Evolutionary conservation across 148 eudicot genomes (phyloP).

Genomic region (Chenopodium suecicum): DNA sequence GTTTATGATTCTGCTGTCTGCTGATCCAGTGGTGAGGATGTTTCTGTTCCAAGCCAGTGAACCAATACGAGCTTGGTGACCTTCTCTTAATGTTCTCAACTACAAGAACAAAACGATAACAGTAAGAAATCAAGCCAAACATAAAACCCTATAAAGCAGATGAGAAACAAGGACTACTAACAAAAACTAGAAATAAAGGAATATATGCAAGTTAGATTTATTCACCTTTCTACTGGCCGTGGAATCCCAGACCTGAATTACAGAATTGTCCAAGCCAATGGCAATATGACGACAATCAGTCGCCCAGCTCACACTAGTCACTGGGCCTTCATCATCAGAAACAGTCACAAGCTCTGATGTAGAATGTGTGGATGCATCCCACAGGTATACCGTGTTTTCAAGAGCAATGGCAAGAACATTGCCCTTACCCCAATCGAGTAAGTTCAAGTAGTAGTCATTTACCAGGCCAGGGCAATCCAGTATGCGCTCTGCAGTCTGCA

Average conservation of each 20-base stretch:
- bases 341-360: slow-evolving; percentile 68
- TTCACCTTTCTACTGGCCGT: slow-evolving; percentile 55
- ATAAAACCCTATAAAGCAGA: neutral
- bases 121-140: neutral
- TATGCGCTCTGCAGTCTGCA: too few relatives aligned
- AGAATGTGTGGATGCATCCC: slow-evolving; percentile 62
- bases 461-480: too few relatives aligned
- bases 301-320: slow-evolving; percentile 87
- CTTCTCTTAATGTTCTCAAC: slow-evolving; percentile 71
- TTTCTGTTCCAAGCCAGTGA: slow-evolving; percentile 77
- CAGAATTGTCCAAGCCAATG: slow-evolving; percentile 68
- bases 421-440: too few relatives aligned
- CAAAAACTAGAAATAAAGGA: too few relatives aligned
- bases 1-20: slow-evolving; percentile 71
- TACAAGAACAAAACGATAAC: slow-evolving; percentile 20
- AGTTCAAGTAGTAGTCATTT: too few relatives aligned
- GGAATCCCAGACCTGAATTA: slow-evolving; percentile 85
- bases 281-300: slow-evolving; percentile 66
- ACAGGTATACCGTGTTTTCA: slow-evolving; percentile 41
- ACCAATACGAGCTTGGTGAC: slow-evolving; percentile 73
- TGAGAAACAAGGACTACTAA: too few relatives aligned
- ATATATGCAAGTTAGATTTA: neutral
- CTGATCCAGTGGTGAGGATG: slow-evolving; percentile 70
- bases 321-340: slow-evolving; percentile 71
- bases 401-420: too few relatives aligned